Conservation (phyloP, 495 filamentous ascomycete species). For the Penicillium flavigenum region DNA sequence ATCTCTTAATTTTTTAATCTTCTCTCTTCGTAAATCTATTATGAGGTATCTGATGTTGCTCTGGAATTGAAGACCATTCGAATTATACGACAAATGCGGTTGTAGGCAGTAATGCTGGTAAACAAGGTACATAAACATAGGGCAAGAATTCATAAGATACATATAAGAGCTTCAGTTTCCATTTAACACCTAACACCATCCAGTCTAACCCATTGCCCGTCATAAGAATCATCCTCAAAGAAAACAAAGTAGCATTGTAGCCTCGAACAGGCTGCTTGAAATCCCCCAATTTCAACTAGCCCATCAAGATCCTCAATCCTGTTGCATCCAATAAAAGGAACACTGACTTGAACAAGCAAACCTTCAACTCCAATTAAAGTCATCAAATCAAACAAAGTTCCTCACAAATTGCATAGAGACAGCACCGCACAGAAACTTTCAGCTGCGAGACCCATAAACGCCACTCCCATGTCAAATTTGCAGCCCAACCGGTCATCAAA, state of each 20-base stretch:
- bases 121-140: neutral
- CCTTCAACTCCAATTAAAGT: conserved; percentile 1
- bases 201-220: neutral
- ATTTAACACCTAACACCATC: neutral
- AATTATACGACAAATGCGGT: neutral
- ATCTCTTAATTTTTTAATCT: neutral
- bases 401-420: conserved; percentile 7
- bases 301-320: neutral
- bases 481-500: conserved; percentile 9
- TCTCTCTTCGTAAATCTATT: neutral
- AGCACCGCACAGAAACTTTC: neutral
- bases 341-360: neutral
- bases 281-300: neutral
- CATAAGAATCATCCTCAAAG: neutral
- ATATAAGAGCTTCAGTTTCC: neutral
- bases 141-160: neutral
- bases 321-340: neutral
- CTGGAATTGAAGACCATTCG: neutral
- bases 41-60: too few relatives aligned
- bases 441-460: conserved; percentile 3
- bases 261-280: neutral
- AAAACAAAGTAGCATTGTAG: neutral
- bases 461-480: neutral
- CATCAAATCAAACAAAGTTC: conserved; percentile 1
- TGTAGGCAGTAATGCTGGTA: neutral